Evolutionary conservation across 139 green algal genomes (phyloP), one percentile per base, ranked within the genome.

Genomic region (Penium margaritaceum): DNA sequence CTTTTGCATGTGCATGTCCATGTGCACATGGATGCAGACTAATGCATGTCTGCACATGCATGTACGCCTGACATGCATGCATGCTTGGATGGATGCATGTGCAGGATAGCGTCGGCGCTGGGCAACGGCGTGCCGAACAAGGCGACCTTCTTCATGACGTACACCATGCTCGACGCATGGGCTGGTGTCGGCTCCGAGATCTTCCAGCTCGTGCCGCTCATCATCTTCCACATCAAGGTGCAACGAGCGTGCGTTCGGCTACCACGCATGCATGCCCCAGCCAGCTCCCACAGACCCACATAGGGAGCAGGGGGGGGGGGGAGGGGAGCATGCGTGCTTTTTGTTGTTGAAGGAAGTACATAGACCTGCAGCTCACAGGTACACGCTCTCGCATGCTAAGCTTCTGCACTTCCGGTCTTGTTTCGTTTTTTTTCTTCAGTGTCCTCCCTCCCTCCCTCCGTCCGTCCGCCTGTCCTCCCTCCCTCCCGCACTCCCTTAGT

Each of bases 131-230:
- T 79, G 5, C 72, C 72, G 3, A 27, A 64, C 36, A 80, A 75
- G 73, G 64, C 73, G 7, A 74, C 65, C 17, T 80, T 80, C 53
- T 80, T 80, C 58, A 80, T 80, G 47, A 80, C 73, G 12, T 80
- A 63, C 47, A 61, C 27, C 63, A 80, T 80, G 73, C 33, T 80
- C 32, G 41, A 80, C 33, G 73, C 67, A 3, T 80, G 73, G 73
- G 70, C 73, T 21, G 66, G 64, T 12, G 27, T 80, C 24, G 21
- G 51, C n/a, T 71, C 21, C 19, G 73, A 80, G 35, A 46, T 75
- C 33, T 38, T 80, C 7, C 73, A 69, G 12, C 64, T 70, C 0
- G 12, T 55, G 30, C 29, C 72, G 41, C 72, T 79, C 17, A 54
- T 79, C 53, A 65, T 79, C 15, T 79, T 68, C 47, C 32, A 79